Evolutionary conservation across 768 basidiomycete species (phyloP), one percentile per base, ranked within the genome.

Genomic region (Phlebiopsis flavidoalba): DNA sequence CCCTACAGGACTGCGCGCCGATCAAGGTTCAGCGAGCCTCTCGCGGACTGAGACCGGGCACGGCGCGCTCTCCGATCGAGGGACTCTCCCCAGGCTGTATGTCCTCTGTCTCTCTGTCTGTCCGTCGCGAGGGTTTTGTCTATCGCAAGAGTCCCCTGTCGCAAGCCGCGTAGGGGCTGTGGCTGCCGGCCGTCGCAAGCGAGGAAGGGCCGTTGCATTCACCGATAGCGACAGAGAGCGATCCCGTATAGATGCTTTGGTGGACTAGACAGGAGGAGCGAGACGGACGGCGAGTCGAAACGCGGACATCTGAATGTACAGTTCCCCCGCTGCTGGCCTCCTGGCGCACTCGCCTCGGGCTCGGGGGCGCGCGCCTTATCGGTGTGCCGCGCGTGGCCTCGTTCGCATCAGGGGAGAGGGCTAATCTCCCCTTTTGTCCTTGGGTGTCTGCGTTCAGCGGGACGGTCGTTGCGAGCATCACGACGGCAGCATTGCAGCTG

Each of bases 221-320:
- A 1, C 1, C 50, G 50, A 52, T 24, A 52, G 50, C 8, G 50
- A 31, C 26, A 31, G 26, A 31, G 26, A 31, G 50, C 26, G 50
- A 51, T 51, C 19, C 7, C 22, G 4, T 4, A 24, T 24, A 5
- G 15, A 11, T 52, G 50, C n/a, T 31, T 1, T 17, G 50, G 6
- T 52, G 50, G 21, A 15, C 15, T 7, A 51, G 49, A 51, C 12
- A 40, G 37, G 14, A 40, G 14, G 7, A 21, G 22, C 47, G 47
- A 17, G 19, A 51, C 49, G 21, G 49, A 22, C n/a, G n/a, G n/a
- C n/a, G n/a, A n/a, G n/a, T n/a, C n/a, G n/a, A n/a, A n/a, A n/a
- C 21, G 26, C 50, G 50, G 50, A 52, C 31, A 52, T 52, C 50
- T 52, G 50, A 52, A n/a, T n/a, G n/a, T n/a, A n/a, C n/a, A n/a